Evolutionary conservation across 2,329 filamentous ascomycete species (phyloP), one percentile per base, ranked within the genome.

Genomic region (Lachnum nothofagi): DNA sequence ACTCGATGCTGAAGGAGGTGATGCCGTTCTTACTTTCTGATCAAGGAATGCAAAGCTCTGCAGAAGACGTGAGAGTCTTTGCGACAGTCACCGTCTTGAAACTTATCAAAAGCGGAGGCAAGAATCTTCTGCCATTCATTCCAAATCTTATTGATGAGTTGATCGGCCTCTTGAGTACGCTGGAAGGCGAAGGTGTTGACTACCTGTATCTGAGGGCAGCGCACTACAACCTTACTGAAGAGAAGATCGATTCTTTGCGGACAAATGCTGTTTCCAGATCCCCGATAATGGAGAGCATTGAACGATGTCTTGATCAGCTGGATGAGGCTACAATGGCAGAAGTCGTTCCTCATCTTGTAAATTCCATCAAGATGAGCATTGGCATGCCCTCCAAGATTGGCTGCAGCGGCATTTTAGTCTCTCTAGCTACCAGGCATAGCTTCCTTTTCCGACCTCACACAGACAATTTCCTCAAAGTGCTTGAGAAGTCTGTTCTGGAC

Each of bases 301-400:
- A 95, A 60, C 81, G 91, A 55, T 89, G 88, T 61, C 78, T 98
- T 25, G 89, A 95, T 51, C 82, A 88, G 44, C 76, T 94, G 1
- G 89, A 97, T 62, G 83, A 82, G 5, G 71, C 75, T 4, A 83
- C 86, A n/a, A 91, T 96, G 81, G 76, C 77, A 39, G 75, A 82
- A 17, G 74, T 96, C 8, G 82, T 84, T 29, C 82, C 83, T 2
- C 79, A 75, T 38, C 76, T 98, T 0, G 85, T 93, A 65, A 77
- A 78, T 24, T 84, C 86, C 0, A 88, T 97, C 68, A 93, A 91
- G 65, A 83, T 79, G 22, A 88, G 91, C 1, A 83, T 98, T 31
- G 91, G 91, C 1, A 83, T 97, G 69, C 91, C 91, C 2, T 94
- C 90, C 0, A 97, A 97, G 71, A 86, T 97, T 41, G 93, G 90